A percentile compares a stretch with the other conserved stretches of the same genome.
These are phyloP conservation scores for Kodamaea plutei DNA, from an alignment of 1,139 yeast species.

Conservation along the genomic window DNA sequence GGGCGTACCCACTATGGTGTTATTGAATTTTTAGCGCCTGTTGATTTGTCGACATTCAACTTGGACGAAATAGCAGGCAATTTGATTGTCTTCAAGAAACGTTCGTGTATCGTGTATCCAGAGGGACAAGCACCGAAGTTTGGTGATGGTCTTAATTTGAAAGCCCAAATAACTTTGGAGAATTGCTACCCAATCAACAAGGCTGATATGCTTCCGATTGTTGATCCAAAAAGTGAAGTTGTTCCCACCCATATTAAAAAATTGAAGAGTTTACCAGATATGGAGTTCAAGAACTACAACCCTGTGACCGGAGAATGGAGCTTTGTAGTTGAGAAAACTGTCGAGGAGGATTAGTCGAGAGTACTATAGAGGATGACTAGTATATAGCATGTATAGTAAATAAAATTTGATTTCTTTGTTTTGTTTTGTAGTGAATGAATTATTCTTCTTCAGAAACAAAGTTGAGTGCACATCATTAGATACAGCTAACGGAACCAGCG, in stretches of 20 bases:
- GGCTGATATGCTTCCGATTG: constrained; percentile 68
- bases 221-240: constrained; percentile 72
- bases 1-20: constrained; percentile 81
- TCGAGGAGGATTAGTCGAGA: constrained; percentile 5
- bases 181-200: constrained; percentile 75
- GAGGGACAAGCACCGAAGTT: constrained; percentile 58
- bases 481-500: too few species aligned
- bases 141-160: constrained; percentile 83
- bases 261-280: constrained; percentile 55
- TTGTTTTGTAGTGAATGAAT: too few species aligned
- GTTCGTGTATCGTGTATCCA: constrained; percentile 71
- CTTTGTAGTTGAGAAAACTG: constrained; percentile 45
- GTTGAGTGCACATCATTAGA: too few species aligned
- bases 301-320: constrained; percentile 80
- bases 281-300: constrained; percentile 72
- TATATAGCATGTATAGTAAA: too few species aligned
- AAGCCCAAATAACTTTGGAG: constrained; percentile 68
- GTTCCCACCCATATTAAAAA: constrained; percentile 67
- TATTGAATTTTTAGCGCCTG: constrained; percentile 73
- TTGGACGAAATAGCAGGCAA: constrained; percentile 63
- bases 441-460: too few species aligned
- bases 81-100: constrained; percentile 56
- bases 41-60: constrained; percentile 68
- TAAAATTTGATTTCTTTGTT: too few species aligned
- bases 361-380: not conserved